phyloP scores from a whole-genome alignment of 208 protist genomes.

The Vickermania spadyakhi region DNA sequence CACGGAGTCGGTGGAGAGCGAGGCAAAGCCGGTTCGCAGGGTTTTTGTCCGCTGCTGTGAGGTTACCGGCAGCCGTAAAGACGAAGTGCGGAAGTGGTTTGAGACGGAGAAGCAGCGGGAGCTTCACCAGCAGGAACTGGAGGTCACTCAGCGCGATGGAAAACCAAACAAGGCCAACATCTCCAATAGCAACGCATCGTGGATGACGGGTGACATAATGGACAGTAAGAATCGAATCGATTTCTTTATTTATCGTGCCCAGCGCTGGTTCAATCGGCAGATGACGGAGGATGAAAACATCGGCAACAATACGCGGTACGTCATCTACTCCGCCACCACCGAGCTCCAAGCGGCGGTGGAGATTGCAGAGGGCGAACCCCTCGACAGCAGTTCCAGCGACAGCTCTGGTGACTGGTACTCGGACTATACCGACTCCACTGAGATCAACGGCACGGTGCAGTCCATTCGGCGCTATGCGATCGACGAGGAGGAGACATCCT shows the following conservation, averaged over 20 bases:
- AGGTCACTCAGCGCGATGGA: background rate
- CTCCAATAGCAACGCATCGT: background rate
- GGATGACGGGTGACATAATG: background rate
- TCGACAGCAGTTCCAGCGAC: background rate
- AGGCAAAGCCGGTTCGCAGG: background rate
- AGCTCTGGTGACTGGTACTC: constrained; percentile 1
- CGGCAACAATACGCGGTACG: constrained; percentile 15
- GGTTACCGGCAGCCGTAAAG: background rate
- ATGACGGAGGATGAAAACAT: constrained; percentile 3
- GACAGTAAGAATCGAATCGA: constrained; percentile 26
- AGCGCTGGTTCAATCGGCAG: constrained; percentile 33
- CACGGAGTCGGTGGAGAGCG: background rate
- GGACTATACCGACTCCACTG: background rate
- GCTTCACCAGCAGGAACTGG: background rate
- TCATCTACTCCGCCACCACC: constrained; percentile 25
- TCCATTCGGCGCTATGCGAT: constrained; percentile 1
- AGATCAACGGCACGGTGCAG: background rate
- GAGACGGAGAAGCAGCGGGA: background rate
- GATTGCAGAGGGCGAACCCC: background rate
- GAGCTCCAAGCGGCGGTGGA: constrained; percentile 7
- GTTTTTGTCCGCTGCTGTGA: background rate
- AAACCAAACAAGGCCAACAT: background rate
- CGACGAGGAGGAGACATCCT: background rate
- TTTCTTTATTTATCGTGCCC: constrained; percentile 36
- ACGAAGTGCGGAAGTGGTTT: background rate